Percentiles rank a stretch among this genome's conserved stretches.
These are phyloP conservation scores for Clonostachys rosea DNA, from an alignment of 2,329 filamentous ascomycete species.

Conservation along the genomic window DNA sequence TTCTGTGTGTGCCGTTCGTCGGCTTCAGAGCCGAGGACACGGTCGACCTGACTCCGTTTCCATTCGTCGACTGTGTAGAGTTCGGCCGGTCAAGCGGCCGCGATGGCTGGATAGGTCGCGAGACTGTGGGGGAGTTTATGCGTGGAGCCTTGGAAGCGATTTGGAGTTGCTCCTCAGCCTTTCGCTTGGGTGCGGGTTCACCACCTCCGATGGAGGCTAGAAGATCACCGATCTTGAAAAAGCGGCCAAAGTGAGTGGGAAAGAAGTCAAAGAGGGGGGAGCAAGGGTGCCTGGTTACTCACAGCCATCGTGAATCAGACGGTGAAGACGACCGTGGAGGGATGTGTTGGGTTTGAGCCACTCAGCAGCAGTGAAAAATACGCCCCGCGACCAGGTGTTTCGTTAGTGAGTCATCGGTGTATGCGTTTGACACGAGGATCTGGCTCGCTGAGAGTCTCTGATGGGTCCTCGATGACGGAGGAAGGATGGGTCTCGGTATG, in stretches of 20 bases:
- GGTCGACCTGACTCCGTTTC: neutral
- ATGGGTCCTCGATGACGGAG: too few relatives aligned
- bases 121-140: slow-evolving; percentile 6
- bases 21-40: slow-evolving; percentile 16
- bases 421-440: too few relatives aligned
- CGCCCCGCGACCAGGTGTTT: too few relatives aligned
- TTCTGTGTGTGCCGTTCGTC: slow-evolving; percentile 12
- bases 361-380: too few relatives aligned
- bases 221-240: slow-evolving; percentile 38
- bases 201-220: slow-evolving; percentile 58
- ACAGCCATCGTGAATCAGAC: slow-evolving; percentile 4
- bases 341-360: too few relatives aligned
- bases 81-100: slow-evolving; percentile 16
- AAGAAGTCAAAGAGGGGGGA: too few relatives aligned
- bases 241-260: too few relatives aligned
- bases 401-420: too few relatives aligned
- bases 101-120: slow-evolving; percentile 10
- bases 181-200: slow-evolving; percentile 48
- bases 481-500: too few relatives aligned
- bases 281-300: neutral
- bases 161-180: slow-evolving; percentile 47
- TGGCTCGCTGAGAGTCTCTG: too few relatives aligned
- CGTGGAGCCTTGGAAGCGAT: slow-evolving; percentile 36
- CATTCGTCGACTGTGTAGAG: slow-evolving; percentile 9
- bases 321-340: too few relatives aligned